Evolutionary conservation across 1,284 basidiomycete genomes (phyloP), one percentile per base, ranked within the genome.

Genomic region (Psilocybe mexicana): DNA sequence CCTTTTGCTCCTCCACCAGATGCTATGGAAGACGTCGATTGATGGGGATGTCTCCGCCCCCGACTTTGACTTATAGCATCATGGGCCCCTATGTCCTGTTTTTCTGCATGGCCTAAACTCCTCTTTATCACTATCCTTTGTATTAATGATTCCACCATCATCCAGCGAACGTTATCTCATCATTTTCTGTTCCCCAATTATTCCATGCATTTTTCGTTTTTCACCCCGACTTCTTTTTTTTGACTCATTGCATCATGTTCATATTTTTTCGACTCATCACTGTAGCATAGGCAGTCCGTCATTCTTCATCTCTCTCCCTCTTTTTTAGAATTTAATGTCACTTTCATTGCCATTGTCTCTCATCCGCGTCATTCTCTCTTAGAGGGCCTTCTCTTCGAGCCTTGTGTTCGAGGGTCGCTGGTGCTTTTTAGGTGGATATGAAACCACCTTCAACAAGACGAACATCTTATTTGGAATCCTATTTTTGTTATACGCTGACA

Each of bases 21-120:
- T 35, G 62, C 58, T 28, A 58, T 69, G 58, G 67, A 69, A 24
- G 64, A 66, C 38, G 67, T 68, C 11, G 67, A 67, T 48, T 68
- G 55, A 63, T 42, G 26, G 2, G 5, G n/a, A 5, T 28, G 14
- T 14, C 33, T 30, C 53, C 14, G 42, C 25, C n/a, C n/a, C 28
- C 14, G 38, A 26, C 10, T 53, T 36, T 38, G 14, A 23, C 53
- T 2, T 40, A 12, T 40, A 40, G 38, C 14, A 18, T 12, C 7
- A 36, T 36, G 35, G 1, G 35, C 12, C 12, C 12, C 7, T 36
- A 36, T 40, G 7, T 40, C 11, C 4, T 4, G 2, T 5, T 0
- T 14, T n/a, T n/a, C 10, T 40, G 4, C 6, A 40, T 40, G n/a
- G n/a, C 11, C 14, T 0, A 40, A 40, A 18, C 18, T 1, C 18